Base-by-base conservation (phyloP, 805 yeast species). In the Lachancea mirantina region DNA sequence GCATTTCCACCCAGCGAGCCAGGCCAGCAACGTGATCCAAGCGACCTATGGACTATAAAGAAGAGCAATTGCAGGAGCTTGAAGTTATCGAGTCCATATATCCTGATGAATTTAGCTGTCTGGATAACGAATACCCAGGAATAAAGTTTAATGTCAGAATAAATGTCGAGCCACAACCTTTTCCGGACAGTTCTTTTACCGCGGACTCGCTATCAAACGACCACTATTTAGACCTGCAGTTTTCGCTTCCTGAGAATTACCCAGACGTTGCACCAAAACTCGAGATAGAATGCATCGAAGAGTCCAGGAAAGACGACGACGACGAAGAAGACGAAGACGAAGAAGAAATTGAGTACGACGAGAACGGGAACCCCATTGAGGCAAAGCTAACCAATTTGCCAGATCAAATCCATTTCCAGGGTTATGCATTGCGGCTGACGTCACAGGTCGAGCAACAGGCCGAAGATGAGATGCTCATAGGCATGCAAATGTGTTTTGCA, bases 401-500 rank as follows among this genome's bases (percentile, higher is more conserved):
- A 2, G 87, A 78, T 49, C 50, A 62, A 2, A 65, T 79, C n/a
- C 71, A 68, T 16, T 71, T 84, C 40, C 71, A 66, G 2, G 61
- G 57, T 0, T 87, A 78, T 26, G 36, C 49, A 14, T 42, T 43
- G 4, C 47, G 42, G 16, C 34, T 54, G 19, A 45, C 50, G 68
- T 42, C 50, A 50, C 9, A 41, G 43, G 9, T 61, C 73, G 40
- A 55, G 55, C 34, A 58, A 46, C 35, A 63, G 61, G 50, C 57
- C 71, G 42, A 61, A 55, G 34, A 72, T 2, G 78, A 77, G 38
- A 76, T 81, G 50, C 79, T 84, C 49, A 39, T 88, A 1, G 98
- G 98, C 1, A 80, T 89, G 70, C 95, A 96, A n/a, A 78, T 87
- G 43, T 70, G 89, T 5, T 92, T 88, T 59, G 74, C 95, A 1